phyloP scores from a whole-genome alignment of 2,329 filamentous ascomycete species.

The Colletotrichum melonis region DNA sequence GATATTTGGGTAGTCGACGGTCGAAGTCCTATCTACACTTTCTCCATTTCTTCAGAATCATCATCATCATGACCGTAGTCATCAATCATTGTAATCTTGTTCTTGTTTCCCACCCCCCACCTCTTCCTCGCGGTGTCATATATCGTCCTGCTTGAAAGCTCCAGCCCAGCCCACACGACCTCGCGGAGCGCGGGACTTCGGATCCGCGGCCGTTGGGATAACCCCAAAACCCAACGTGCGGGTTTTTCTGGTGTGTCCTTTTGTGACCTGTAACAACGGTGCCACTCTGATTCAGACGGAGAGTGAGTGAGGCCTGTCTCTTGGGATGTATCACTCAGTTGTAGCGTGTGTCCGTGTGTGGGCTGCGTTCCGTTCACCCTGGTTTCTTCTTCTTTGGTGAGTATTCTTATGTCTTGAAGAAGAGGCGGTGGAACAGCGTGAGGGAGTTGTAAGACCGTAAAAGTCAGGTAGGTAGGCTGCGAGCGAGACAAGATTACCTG shows the following conservation, averaged over 20 bases:
- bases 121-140: not conserved
- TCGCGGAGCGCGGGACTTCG: constrained; percentile 7
- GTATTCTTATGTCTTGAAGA: not conserved
- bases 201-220: constrained; percentile 24
- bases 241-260: not conserved
- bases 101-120: not conserved
- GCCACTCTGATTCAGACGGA: not conserved
- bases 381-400: not conserved
- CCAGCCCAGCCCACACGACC: not conserved
- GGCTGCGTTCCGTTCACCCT: not conserved
- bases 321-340: not conserved
- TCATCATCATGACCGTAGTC: not conserved
- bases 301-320: not conserved
- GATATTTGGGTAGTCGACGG: not conserved
- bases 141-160: not conserved
- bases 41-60: not conserved
- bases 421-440: not conserved
- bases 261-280: not conserved
- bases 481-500: not conserved
- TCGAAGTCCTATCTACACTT: not conserved
- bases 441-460: not conserved
- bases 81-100: no score
- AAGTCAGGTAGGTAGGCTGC: not conserved
- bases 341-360: not conserved
- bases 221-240: constrained; percentile 1